phyloP scores from a whole-genome alignment of 1,139 yeast species.

The Suhomyces panamericanus region DNA sequence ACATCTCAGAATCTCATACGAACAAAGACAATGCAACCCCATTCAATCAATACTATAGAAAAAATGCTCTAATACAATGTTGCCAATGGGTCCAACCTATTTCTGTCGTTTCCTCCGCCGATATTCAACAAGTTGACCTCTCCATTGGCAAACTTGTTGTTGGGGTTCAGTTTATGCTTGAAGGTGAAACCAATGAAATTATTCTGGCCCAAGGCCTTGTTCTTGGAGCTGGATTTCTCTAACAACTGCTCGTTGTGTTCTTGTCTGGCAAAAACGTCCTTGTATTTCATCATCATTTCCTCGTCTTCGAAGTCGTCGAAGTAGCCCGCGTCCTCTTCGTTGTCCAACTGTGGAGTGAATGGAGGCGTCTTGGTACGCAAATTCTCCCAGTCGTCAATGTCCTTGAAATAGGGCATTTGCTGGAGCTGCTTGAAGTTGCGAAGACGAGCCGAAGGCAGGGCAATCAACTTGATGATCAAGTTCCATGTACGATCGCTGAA shows the following conservation, averaged over 20 bases:
- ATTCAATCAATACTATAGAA: neutral
- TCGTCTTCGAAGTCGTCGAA: conserved; percentile 97
- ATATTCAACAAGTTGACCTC: conserved; percentile 42
- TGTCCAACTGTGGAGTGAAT: conserved; percentile 93
- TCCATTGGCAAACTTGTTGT: conserved; percentile 46
- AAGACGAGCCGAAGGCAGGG: conserved; percentile 74
- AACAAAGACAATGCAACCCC: conserved; percentile 4
- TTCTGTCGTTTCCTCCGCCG: conserved; percentile 20
- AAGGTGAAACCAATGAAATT: conserved; percentile 94
- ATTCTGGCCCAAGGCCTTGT: conserved; percentile 38
- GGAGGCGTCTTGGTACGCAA: conserved; percentile 81
- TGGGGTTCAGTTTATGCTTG: conserved; percentile 77
- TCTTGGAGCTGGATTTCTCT: conserved; percentile 48
- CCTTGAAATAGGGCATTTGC: conserved; percentile 77
- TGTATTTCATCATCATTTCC: conserved; percentile 95
- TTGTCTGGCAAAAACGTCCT: conserved; percentile 91
- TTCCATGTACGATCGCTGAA: conserved; percentile 98
- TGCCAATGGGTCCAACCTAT: conserved; percentile 46
- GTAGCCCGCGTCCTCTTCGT: conserved; percentile 97
- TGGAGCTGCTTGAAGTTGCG: conserved; percentile 79
- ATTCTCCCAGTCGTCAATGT: conserved; percentile 67
- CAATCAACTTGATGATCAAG: conserved; percentile 72
- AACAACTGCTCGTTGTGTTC: conserved; percentile 81
- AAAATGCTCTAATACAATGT: conserved; percentile 36
- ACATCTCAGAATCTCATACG: neutral